Evolutionary conservation across 495 filamentous ascomycete species (phyloP), one percentile per base, ranked within the genome.

Genomic region (Aspergillus nanangensis): DNA sequence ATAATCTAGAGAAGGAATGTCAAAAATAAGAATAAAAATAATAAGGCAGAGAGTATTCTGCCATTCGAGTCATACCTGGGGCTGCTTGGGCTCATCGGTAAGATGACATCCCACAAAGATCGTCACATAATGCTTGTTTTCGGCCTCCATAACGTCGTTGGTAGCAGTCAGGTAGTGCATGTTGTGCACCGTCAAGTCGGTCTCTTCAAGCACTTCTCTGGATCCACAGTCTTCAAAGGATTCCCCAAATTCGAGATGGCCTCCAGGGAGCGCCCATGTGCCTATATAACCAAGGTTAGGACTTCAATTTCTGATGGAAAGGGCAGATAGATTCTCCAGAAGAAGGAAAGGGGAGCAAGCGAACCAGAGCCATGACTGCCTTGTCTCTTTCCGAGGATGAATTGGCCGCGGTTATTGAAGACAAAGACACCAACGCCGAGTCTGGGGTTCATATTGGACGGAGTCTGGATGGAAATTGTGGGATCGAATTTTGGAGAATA

Each of bases 351-450:
- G 27, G 36, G 10, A 32, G 13, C 8, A 4, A 22, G 29, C 52
- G 36, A 39, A 68, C 68, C 60, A 11, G 68, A 59, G 21, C 68
- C 68, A 40, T 60, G 61, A 36, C 64, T 68, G 20, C 66, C 66
- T 41, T 62, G 57, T 25, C 68, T 38, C 36, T 61, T 43, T 14
- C 68, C 68, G 0, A 69, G 29, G 35, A 71, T 19, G 34, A 71
- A 62, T 37, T 68, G 44, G 11, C 59, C 62, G 7, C 57, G 32
- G 8, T 37, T 3, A 14, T 63, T 69, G 21, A 62, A 13, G 29
- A 61, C 44, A 31, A 71, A 68, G 23, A 64, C 62, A 0, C 41
- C 64, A 25, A 71, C 47, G 22, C 68, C 68, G 24, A 67, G 51
- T 42, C 48, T 50, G 11, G 59, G 52, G 8, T 56, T 38, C 47